Evolutionary conservation across 192 early-diverging fungal genomes (phyloP), one percentile per base, ranked within the genome.

Genomic region (Mortierella antarctica): DNA sequence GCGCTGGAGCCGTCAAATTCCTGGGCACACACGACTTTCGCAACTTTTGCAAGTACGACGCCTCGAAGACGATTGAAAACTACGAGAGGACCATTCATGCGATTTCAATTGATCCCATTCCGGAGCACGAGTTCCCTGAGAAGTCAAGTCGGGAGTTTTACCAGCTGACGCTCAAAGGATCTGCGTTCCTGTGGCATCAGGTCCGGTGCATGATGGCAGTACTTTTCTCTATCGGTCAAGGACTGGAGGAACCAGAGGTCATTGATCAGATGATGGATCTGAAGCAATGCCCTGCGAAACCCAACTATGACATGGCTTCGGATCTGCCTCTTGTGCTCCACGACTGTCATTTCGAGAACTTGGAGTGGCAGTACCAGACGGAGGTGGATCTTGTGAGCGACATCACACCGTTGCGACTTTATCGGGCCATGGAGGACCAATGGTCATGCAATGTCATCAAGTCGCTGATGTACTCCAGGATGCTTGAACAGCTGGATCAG

Each of bases 111-210:
- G 70, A 71, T 5, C 31, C 67, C 23, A 65, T 70, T 45, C 72
- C 70, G 3, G 70, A 73, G 56, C 67, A 79, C 41, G 55, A 73
- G 21, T 80, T 80, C 39, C 52, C 77, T 0, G 23, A 11, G n/a
- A 66, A 48, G 9, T 42, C 20, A 13, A 53, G 77, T 49, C 70
- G 70, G 2, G 77, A 89, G 17, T 91, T 93, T 68, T 92, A 90
- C 62, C 87, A 90, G 52, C 85, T 97, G 63, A 89, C 91, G 61
- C 88, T 99, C 42, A 88, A 85, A 18, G 97, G 96, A 39, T 92
- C 93, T 7, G 95, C 96, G 21, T 99, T 98, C 67, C 83, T 98
- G 62, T 99, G 96, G 96, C 97, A 99, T 83, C 97, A 98, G 83
- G 96, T 99, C 57, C 92, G 97, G 20, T 97, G 93, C 83, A 97